Conservation (phyloP, 129 eudicot species). For the Erigeron canadensis region DNA sequence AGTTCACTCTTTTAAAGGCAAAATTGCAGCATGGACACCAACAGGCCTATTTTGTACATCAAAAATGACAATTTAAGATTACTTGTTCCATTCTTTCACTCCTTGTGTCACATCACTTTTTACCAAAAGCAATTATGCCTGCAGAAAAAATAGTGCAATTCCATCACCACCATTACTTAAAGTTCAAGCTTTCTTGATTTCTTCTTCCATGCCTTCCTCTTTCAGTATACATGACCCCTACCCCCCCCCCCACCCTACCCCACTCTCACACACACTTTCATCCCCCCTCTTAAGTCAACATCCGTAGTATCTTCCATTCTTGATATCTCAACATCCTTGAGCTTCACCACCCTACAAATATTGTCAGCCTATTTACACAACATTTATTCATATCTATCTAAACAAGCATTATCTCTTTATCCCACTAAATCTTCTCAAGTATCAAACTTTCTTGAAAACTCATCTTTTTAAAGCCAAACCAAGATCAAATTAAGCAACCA, state of each 20-base stretch:
- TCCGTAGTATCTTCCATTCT: constrained; percentile 33
- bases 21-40: background rate
- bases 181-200: constrained; percentile 44
- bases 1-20: background rate
- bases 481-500: constrained; percentile 3
- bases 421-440: constrained; percentile 23
- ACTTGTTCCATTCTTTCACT: constrained; percentile 14
- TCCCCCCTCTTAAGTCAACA: constrained; percentile 31
- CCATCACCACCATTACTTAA: constrained; percentile 42
- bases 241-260: constrained; percentile 15
- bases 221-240: constrained; percentile 26
- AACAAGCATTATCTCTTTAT: constrained; percentile 18
- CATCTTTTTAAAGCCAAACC: constrained; percentile 7
- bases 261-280: constrained; percentile 24
- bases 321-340: constrained; percentile 42
- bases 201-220: constrained; percentile 40
- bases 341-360: constrained; percentile 43
- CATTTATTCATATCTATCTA: constrained; percentile 10
- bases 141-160: constrained; percentile 35
- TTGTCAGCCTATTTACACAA: constrained; percentile 35
- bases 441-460: constrained; percentile 5
- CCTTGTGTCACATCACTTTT: constrained; percentile 12
- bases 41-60: background rate
- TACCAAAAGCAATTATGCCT: constrained; percentile 16
- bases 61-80: background rate